Base-by-base conservation (phyloP, 2,329 filamentous ascomycete genomes). In the Penicillium crustosum region DNA sequence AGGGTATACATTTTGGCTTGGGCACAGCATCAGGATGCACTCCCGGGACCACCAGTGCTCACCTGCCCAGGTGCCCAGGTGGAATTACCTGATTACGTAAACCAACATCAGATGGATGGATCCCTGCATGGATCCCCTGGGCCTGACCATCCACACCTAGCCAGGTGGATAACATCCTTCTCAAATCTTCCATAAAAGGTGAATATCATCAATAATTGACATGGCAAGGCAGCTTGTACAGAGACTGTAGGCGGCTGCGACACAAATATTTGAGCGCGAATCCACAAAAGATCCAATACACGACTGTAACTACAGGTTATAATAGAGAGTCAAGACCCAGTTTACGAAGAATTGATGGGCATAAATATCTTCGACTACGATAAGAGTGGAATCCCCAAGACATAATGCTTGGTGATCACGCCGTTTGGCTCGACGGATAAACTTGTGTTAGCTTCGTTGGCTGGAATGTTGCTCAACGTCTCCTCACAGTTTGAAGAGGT, bases 391-490 rank as follows among this genome's bases (percentile, higher is more conserved):
- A 50, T 19, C 21, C 10, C 17, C 19, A 17, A 50, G 10, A 27
- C 15, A 17, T 48, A 35, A 48, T 10, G 12, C 2, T 6, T 19
- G 19, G 49, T 36, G 27, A 41, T 33, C 2, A 35, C 1, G 4
- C 21, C 12, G n/a, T n/a, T 33, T 45, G 19, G 41, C 19, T 39
- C 7, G 29, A 47, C 29, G 27, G 35, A 35, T 36, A 36, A 44
- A 19, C 35, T 48, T 45, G 29, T 29, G 35, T 42, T n/a, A 47
- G 27, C 44, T 42, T 38, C 17, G 45, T 39, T 43, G 21, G n/a
- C 35, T 48, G 43, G 55, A 57, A 57, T 57, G 55, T 41, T 41
- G 17, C 23, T 21, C n/a, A 47, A 52, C 10, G 10, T 44, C 38
- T 25, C 27, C 38, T 15, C 27, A 10, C n/a, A 10, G 13, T 29